Evolutionary conservation across 179 eudicot species (phyloP).

Genomic region (Corrigiola litoralis): DNA sequence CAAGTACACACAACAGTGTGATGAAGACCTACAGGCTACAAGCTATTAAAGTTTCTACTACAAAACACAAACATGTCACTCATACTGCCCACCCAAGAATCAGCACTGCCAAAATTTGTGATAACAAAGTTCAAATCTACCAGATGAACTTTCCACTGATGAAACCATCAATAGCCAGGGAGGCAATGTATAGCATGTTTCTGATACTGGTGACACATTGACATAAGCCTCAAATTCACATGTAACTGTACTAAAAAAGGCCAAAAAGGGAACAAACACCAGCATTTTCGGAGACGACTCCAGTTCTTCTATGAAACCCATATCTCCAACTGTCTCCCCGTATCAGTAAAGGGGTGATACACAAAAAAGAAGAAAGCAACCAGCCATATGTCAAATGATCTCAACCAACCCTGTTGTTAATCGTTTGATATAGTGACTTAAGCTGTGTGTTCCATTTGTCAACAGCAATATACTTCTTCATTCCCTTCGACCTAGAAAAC

Average conservation of each 20-base stretch:
- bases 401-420: slow-evolving; percentile 63
- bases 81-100: background rate
- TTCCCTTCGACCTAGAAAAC: slow-evolving; percentile 39
- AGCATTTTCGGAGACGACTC: slow-evolving; percentile 5
- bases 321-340: slow-evolving; percentile 10
- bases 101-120: background rate
- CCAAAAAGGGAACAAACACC: background rate
- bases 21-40: too few species aligned
- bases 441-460: slow-evolving; percentile 98
- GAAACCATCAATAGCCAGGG: background rate
- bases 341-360: background rate
- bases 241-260: slow-evolving; percentile 5
- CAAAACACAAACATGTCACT: background rate
- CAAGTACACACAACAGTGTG: too few species aligned
- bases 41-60: background rate
- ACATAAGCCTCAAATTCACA: slow-evolving; percentile 21
- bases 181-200: background rate
- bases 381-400: background rate
- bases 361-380: background rate
- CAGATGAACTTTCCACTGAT: slow-evolving; percentile 8
- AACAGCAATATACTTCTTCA: slow-evolving; percentile 58
- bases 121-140: background rate
- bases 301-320: background rate
- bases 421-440: slow-evolving; percentile 59
- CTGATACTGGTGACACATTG: background rate